Evolutionary conservation across 2,329 filamentous ascomycete species (phyloP), one percentile per base, ranked within the genome.

Genomic region (Xylaria digitata): DNA sequence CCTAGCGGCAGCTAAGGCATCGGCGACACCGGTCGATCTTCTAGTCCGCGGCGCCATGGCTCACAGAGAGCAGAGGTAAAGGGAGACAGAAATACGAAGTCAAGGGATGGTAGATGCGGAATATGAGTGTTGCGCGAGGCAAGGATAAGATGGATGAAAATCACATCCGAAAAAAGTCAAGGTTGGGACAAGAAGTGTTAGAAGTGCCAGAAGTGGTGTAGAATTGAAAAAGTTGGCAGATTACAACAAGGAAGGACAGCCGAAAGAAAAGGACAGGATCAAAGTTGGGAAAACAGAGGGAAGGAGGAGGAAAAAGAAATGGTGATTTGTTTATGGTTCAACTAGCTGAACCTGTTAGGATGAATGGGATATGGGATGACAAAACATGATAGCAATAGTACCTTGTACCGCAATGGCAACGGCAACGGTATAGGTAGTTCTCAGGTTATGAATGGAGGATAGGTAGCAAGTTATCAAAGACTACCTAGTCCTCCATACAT

Each of bases 31-130:
- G 17, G 55, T 49, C 6, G 67, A 63, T 21, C 59, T 61, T 34
- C 67, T 65, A 46, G 67, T 76, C 23, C 60, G 66, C 2, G 74
- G 74, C 46, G 75, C 69, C 75, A 76, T 77, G 1, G n/a, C 65
- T 57, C 15, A 48, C 32, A 23, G 40, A 42, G 23, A 21, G 54
- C 57, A 9, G 32, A 3, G 55, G 48, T 23, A 21, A 34, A 30
- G 53, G n/a, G 13, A 46, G 37, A 34, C 5, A 15, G 4, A 15
- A 23, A 8, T 40, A 45, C 2, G 7, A 50, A 40, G 26, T 45
- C 8, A 23, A 46, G 37, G 3, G 17, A 54, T 55, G 8, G 9
- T 17, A n/a, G n/a, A n/a, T n/a, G n/a, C n/a, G 19, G n/a, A 49
- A 19, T 21, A 30, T 40, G 42, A 30, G n/a, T 42, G 63, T 30